Conservation (phyloP, 768 basidiomycete genomes). For the Leccinum subgranulosum region DNA sequence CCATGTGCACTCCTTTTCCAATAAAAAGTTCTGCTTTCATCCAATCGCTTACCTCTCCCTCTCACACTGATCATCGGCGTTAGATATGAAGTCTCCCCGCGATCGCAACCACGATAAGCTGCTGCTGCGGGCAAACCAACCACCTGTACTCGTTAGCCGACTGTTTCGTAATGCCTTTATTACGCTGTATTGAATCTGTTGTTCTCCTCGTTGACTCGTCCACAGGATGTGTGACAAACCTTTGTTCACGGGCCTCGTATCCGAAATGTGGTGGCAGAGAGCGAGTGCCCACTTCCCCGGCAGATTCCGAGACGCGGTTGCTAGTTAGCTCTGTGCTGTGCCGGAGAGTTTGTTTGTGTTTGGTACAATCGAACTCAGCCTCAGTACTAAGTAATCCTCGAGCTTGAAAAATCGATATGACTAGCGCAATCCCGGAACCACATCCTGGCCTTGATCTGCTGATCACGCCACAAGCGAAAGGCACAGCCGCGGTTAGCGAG, state of each 20-base stretch:
- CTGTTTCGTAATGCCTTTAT: not conserved
- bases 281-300: too few relatives aligned
- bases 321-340: too few relatives aligned
- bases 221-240: not conserved
- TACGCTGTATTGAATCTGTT: not conserved
- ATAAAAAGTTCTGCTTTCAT: not conserved
- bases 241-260: conserved; percentile 3
- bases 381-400: too few relatives aligned
- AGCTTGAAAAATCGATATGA: too few relatives aligned
- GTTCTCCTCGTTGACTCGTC: not conserved
- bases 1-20: not conserved
- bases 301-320: too few relatives aligned
- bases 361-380: too few relatives aligned
- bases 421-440: too few relatives aligned
- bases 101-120: not conserved
- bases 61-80: not conserved
- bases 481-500: too few relatives aligned
- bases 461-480: too few relatives aligned
- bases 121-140: not conserved
- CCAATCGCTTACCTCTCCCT: not conserved
- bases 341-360: too few relatives aligned
- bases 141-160: not conserved
- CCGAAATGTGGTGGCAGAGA: too few relatives aligned
- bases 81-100: not conserved
- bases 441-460: too few relatives aligned